These are phyloP conservation scores for Neoboletus subvelutipes DNA, from an alignment of 768 basidiomycete genomes.

Conservation along the genomic window DNA sequence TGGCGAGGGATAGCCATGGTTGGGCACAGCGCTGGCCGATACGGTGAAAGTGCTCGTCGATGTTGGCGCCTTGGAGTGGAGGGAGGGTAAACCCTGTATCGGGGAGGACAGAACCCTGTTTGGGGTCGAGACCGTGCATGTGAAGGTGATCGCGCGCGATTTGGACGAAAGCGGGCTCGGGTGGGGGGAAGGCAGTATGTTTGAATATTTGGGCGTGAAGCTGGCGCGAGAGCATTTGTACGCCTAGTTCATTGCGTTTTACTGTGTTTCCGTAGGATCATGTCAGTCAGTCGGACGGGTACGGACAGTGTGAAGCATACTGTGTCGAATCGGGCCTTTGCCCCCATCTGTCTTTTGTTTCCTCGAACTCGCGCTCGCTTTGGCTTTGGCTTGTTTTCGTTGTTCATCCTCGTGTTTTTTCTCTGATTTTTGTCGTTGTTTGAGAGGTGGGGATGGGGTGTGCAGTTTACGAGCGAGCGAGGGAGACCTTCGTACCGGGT, in stretches of 20 bases:
- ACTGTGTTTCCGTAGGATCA: constrained; percentile 34
- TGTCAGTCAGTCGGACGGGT: not conserved
- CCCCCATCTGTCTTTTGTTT: not conserved
- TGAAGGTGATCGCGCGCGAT: constrained; percentile 80
- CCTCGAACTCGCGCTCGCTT: not conserved
- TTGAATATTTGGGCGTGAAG: constrained; percentile 84
- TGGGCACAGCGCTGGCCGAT: constrained; percentile 68
- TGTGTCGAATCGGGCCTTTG: not conserved
- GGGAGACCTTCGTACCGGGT: constrained; percentile 14
- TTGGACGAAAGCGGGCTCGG: constrained; percentile 59
- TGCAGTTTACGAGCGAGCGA: constrained; percentile 17
- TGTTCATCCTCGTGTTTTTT: not conserved
- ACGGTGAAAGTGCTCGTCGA: constrained; percentile 87
- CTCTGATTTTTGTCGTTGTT: constrained; percentile 14
- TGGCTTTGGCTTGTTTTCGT: not conserved
- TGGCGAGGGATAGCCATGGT: constrained; percentile 76
- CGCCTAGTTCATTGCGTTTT: constrained; percentile 86
- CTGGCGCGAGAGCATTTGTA: constrained; percentile 83
- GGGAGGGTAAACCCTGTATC: constrained; percentile 82
- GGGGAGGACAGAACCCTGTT: constrained; percentile 75
- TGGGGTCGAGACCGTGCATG: constrained; percentile 78
- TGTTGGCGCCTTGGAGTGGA: constrained; percentile 71
- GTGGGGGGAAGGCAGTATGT: constrained; percentile 60
- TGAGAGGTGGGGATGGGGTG: constrained; percentile 8
- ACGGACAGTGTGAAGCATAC: not conserved